Conservation (phyloP, 163 green algal genomes). For the Chloroidium sp. region DNA sequence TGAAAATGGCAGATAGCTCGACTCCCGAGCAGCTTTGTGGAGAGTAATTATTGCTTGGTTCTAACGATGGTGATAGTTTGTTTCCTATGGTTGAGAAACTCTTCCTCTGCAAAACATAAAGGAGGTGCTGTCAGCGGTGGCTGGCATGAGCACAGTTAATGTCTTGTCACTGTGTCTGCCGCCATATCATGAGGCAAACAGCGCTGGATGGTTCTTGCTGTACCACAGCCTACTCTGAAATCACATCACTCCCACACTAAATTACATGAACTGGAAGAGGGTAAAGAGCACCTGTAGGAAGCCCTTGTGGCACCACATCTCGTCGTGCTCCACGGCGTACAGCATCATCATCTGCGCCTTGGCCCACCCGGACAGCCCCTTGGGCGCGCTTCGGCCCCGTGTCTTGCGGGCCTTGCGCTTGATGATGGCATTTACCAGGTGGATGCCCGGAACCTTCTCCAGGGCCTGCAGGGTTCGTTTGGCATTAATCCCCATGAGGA, state of each 20-base stretch:
- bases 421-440: neutral
- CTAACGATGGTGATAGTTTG: no score
- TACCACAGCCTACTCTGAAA: no score
- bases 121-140: neutral
- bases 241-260: no score
- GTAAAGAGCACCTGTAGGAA: conserved; percentile 5
- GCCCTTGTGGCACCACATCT: conserved; percentile 14
- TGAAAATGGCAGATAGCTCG: no score
- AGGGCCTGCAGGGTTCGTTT: neutral
- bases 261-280: no score
- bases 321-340: conserved; percentile 12
- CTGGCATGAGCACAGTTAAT: neutral
- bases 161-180: neutral
- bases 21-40: no score
- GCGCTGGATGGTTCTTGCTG: neutral
- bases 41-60: no score
- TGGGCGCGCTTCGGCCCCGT: neutral
- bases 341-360: conserved; percentile 12
- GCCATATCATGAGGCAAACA: neutral
- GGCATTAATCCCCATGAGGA: no score
- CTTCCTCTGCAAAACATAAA: no score
- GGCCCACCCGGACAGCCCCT: neutral
- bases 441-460: neutral
- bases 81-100: no score
- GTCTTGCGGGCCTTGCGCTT: neutral